Evolutionary conservation across 2,329 filamentous ascomycete genomes (phyloP), one percentile per base, ranked within the genome.

Genomic region (Albifimbria verrucaria): DNA sequence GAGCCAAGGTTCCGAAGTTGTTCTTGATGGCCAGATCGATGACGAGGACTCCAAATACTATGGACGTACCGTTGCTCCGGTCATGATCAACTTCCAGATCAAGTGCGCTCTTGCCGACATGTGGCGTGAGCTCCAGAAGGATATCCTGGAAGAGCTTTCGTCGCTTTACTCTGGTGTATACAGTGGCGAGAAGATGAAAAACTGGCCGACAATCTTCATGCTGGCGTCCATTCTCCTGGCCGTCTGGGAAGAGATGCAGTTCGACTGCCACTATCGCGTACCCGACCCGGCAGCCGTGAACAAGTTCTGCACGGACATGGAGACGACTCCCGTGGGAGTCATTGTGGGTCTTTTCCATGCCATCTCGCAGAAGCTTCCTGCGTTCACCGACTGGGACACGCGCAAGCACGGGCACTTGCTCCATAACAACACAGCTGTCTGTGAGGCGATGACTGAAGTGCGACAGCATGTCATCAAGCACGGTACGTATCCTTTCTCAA

Each of bases 61-160:
- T 63, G 92, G 92, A 66, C 93, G 93, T 78, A 92, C 88, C 32
- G 86, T 96, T 57, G 93, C 93, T 17, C 93, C 93, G 12, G 92
- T 97, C 68, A 96, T 97, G 92, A 95, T 97, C 83, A 97, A 97
- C 79, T 97, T 97, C 83, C 91, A 97, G 77, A 92, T 97, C 79
- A 97, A 97, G 82, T 94, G 90, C 65, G 92, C 92, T 51, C 87
- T 97, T 75, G 93, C 92, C 60, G 92, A 95, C 66, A 95, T 97
- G 90, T 97, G 93, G 93, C 92, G 93, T 59, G 92, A 96, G 72
- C 80, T 97, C 53, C 92, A 97, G 72, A 96, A 95, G 77, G 93
- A 97, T 63, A 92, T 97, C 36, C 81, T 97, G 2, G 92, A 96
- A 76, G 93, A 97, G 77, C 82, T 97, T 1, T 97, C 93, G 1